phyloP scores from a whole-genome alignment of 139 green algal genomes.

The Chlamydomonas schloesseri region DNA sequence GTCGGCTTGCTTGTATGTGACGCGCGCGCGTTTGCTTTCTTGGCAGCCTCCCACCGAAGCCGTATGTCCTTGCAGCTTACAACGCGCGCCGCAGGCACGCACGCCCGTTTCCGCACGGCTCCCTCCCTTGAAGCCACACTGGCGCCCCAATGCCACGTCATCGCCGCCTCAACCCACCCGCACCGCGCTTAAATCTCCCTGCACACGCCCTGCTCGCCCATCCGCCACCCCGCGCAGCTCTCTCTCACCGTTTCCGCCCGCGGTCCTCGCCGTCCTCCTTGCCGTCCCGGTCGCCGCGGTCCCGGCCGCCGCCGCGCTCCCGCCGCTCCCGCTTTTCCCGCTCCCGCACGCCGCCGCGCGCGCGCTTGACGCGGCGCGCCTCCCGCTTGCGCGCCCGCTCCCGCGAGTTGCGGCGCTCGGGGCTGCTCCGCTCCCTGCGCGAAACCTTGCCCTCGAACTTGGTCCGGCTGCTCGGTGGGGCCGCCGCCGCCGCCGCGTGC shows the following conservation, averaged over 20 bases:
- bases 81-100: too few relatives aligned
- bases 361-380: too few relatives aligned
- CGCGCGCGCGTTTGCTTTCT: neutral
- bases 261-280: neutral
- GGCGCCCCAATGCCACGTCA: too few relatives aligned
- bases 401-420: neutral
- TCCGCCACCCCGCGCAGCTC: neutral
- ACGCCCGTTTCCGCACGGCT: too few relatives aligned
- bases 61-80: too few relatives aligned
- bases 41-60: neutral
- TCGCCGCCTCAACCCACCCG: too few relatives aligned
- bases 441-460: constrained; percentile 2
- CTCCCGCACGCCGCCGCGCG: constrained; percentile 3
- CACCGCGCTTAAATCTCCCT: too few relatives aligned
- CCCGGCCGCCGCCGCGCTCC: neutral
- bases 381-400: constrained; percentile 31
- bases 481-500: too few relatives aligned
- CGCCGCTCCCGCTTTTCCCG: constrained; percentile 7
- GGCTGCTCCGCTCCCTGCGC: neutral
- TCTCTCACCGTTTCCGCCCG: neutral
- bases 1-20: neutral
- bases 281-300: neutral
- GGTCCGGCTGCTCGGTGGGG: too few relatives aligned
- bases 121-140: too few relatives aligned
- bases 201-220: neutral